Conservation (phyloP, 805 yeast species). For the Candida patagonica region DNA sequence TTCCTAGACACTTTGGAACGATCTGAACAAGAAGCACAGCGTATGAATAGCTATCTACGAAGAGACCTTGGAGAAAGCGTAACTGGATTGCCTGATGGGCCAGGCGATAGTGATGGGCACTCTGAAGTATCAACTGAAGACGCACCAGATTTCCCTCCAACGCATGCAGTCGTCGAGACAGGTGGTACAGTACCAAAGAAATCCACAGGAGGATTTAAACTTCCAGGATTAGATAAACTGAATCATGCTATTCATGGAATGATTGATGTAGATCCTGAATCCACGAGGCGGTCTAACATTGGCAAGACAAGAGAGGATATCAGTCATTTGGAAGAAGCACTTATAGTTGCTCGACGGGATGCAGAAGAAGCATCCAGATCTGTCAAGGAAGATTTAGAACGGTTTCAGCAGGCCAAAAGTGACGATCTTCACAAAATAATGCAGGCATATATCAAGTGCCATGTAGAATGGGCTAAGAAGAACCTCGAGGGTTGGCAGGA, state of each 20-base stretch:
- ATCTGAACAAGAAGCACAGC: conserved; percentile 37
- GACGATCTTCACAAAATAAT: conserved; percentile 45
- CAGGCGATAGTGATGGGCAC: conserved; percentile 1
- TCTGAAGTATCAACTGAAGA: too few relatives aligned
- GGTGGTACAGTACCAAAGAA: conserved; percentile 19
- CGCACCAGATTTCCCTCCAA: conserved; percentile 11
- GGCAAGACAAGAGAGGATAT: conserved; percentile 39
- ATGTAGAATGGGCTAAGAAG: conserved; percentile 58
- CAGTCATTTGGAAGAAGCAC: conserved; percentile 39
- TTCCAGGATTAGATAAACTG: conserved; percentile 45
- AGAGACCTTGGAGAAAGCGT: conserved; percentile 10
- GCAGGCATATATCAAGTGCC: conserved; percentile 42
- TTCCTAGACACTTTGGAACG: conserved; percentile 32
- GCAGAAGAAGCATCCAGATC: conserved; percentile 40
- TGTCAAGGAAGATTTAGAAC: conserved; percentile 31
- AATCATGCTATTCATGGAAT: conserved; percentile 48
- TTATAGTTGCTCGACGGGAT: conserved; percentile 45
- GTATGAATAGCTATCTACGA: conserved; percentile 30
- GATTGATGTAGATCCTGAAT: conserved; percentile 58
- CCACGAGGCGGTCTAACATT: conserved; percentile 45
- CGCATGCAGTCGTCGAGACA: conserved; percentile 9
- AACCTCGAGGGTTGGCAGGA: conserved; percentile 55
- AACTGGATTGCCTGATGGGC: not conserved
- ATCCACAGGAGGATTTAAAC: conserved; percentile 34
- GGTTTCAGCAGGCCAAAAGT: conserved; percentile 42